Evolutionary conservation across 768 basidiomycete genomes (phyloP), one percentile per base, ranked within the genome.

Genomic region (Amanita rimosa): DNA sequence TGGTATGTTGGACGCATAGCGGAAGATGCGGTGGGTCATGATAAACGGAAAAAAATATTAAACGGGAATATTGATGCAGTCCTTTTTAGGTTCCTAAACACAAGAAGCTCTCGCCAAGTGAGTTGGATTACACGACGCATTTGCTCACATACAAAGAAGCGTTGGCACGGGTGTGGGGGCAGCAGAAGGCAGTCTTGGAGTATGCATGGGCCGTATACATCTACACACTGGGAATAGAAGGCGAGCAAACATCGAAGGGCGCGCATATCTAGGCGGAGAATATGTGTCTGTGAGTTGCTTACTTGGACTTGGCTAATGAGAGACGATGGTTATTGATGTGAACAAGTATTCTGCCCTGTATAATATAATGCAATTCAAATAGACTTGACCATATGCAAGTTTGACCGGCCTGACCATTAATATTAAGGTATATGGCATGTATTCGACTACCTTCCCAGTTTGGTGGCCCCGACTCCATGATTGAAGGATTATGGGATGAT

Each of bases 31-130:
- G 76, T 81, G 54, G 22, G 74, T 66, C 21, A 11, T 19, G 27
- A 29, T 34, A 33, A 19, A 16, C 16, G 26, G 44, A 24, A 19
- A 24, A 19, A 24, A 24, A 24, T 39, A 42, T 44, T 26, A 36
- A 3, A 40, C 21, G 41, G 9, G 39, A 27, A 6, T 31, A 17
- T 5, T 9, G 5, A 34, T 34, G 33, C 33, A 34, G 7, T 34
- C 33, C 33, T 34, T 34, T 11, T 6, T 33, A 80, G 77, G 65
- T 70, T 4, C 65, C 62, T 9, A 66, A 76, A 17, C 55, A 60
- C 29, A 68, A 79, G n/a, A 68, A 79, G n/a, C 73, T 74, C 7
- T 81, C 79, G 78, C 60, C 71, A 0, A 67, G 81, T 55, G 81
- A 82, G 56, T 58, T 69, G 52, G 57, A 66, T 44, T 83, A 71